Base-by-base conservation (phyloP, 495 filamentous ascomycete species). In the Aspergillus olivimuriae region DNA sequence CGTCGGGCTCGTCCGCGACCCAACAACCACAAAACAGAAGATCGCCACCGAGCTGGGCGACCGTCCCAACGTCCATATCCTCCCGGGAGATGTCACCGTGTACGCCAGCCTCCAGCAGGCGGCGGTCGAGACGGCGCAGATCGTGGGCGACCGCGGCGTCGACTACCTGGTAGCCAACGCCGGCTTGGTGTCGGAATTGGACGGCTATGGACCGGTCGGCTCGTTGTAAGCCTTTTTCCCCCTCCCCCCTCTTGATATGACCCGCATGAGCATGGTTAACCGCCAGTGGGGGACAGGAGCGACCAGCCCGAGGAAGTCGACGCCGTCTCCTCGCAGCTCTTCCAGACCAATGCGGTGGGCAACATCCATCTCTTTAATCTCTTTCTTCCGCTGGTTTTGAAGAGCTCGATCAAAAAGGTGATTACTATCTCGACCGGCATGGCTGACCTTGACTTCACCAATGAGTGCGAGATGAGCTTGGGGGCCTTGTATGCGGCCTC, bases 141-240 rank as follows among this genome's bases (percentile, higher is more conserved):
- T 66, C 6, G 61, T 61, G 18, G 69, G 70, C 17, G 55, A 41
- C 4, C 57, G 74, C 17, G 72, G 75, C 48, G 60, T 67, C 38
- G 51, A 76, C 16, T 68, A 75, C 21, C 64, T 68, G 43, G 76
- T 76, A 46, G 66, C 57, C 46, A 61, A 66, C 46, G 49, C 60
- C 36, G 41, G 21, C 44, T 31, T 40, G n/a, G n/a, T n/a, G n/a
- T n/a, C n/a, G n/a, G n/a, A n/a, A n/a, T n/a, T n/a, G n/a, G n/a
- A n/a, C n/a, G n/a, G n/a, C n/a, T n/a, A n/a, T n/a, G n/a, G n/a
- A n/a, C n/a, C n/a, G n/a, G n/a, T n/a, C n/a, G n/a, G n/a, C n/a
- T n/a, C n/a, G n/a, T n/a, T n/a, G n/a, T n/a, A n/a, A n/a, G n/a
- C n/a, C n/a, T n/a, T n/a, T n/a, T n/a, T n/a, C n/a, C n/a, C n/a